Evolutionary conservation across 1,284 basidiomycete genomes (phyloP).

Genomic region (Sanguinoderma infundibulare): DNA sequence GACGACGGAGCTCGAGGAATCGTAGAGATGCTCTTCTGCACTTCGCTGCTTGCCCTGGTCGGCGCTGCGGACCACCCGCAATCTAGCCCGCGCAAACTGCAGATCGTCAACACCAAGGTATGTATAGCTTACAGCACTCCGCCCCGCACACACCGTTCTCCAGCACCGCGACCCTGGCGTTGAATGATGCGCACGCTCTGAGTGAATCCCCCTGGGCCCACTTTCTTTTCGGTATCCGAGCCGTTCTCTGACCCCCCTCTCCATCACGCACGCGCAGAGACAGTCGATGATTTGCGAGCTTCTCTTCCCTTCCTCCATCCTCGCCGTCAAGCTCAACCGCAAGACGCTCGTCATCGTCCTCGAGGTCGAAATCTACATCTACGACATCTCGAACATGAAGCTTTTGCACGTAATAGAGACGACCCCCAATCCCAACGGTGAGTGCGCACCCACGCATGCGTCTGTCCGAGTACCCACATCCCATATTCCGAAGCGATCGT

Average conservation of each 20-base stretch:
- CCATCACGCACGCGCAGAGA: constrained; percentile 55
- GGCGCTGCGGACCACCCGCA: constrained; percentile 91
- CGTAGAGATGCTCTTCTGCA: constrained; percentile 99
- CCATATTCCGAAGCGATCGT: constrained; percentile 84
- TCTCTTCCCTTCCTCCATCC: constrained; percentile 94
- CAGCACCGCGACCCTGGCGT: not conserved
- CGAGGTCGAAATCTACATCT: constrained; percentile 97
- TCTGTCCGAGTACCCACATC: constrained; percentile 3
- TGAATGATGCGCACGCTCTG: constrained; percentile 1
- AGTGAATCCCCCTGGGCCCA: not conserved
- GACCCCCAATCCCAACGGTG: constrained; percentile 92
- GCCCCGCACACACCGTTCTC: not conserved
- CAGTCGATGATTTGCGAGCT: constrained; percentile 99
- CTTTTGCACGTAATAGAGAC: constrained; percentile 98
- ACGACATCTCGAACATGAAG: constrained; percentile 99
- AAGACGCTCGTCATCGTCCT: constrained; percentile 96
- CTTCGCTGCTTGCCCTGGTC: constrained; percentile 94
- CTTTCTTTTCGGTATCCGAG: not conserved
- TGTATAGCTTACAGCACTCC: constrained; percentile 18
- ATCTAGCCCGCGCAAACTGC: constrained; percentile 88
- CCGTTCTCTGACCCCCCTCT: constrained; percentile 3
- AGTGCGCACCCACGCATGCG: constrained; percentile 18
- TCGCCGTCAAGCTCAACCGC: constrained; percentile 96
- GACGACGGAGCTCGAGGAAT: constrained; percentile 94
- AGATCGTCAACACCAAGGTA: constrained; percentile 98